Evolutionary conservation across 192 early-diverging fungal species (phyloP), one percentile per base, ranked within the genome.

Genomic region (Coemansia sp.): DNA sequence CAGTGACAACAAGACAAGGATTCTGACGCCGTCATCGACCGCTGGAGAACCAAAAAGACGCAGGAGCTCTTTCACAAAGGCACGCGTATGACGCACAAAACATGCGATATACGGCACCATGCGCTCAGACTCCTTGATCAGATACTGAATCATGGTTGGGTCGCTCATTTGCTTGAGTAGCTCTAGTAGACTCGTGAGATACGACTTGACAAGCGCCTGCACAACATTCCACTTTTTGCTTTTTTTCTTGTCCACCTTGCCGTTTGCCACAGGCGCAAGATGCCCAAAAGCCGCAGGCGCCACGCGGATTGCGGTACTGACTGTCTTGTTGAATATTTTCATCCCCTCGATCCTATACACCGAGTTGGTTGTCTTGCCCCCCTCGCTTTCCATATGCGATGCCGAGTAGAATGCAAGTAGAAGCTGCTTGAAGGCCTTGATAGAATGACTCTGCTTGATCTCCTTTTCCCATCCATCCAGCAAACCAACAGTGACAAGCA

Each of bases 371-470:
- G 73, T 76, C 52, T 84, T 81, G 26, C 80, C 81, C 55, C 89
- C 87, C 57, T 86, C 82, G 64, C 92, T 89, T 43, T 91, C 87
- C 81, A 93, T 85, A 46, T 89, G 88, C 54, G 91, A 86, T 4
- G 91, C 92, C 6, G 91, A 86, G 69, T 90, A 90, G 78, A 97
- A 93, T 8, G 95, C 97, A 22, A 93, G 76, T 21, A 99, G 69
- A 49, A 95, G 78, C 66, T 87, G 86, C 68, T 90, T 89, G 48
- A 93, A 70, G 26, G 90, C 75, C 21, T 85, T 78, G 42, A 95
- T 81, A 8, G 92, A 91, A 57, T 92, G 70, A 63, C 74, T 88
- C 66, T 85, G 65, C 22, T 76, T 82, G 52, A 90, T 70, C 37
- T 80, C 74, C 2, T 82, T 56, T 71, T 88, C 85, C 95, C 95